Conservation (phyloP, 805 yeast genomes). For the Saccharomycopsis fermentans region DNA sequence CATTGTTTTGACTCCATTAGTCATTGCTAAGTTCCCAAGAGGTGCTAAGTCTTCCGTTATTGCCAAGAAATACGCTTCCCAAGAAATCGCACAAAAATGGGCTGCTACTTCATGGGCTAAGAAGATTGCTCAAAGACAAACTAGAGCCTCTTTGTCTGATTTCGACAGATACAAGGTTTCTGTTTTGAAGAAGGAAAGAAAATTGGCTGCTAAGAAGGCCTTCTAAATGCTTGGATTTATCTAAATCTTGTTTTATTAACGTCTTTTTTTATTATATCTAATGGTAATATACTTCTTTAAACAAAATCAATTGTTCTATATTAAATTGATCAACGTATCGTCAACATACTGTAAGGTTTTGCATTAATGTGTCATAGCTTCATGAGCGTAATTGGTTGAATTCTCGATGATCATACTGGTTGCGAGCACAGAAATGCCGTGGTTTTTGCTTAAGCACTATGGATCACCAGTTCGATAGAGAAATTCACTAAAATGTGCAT, state of each 20-base stretch:
- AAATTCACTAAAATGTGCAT: too few species aligned
- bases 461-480: too few species aligned
- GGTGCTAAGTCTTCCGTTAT: slow-evolving; percentile 84
- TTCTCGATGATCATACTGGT: too few species aligned
- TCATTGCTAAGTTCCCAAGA: slow-evolving; percentile 80
- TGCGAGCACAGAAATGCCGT: too few species aligned
- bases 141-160: slow-evolving; percentile 88
- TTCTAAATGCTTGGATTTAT: slow-evolving; percentile 25
- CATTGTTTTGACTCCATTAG: slow-evolving; percentile 88
- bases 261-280: slow-evolving; percentile 1
- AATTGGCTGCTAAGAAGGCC: slow-evolving; percentile 90
- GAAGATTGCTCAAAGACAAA: slow-evolving; percentile 92
- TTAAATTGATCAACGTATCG: not conserved
- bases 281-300: slow-evolving; percentile 2
- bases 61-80: slow-evolving; percentile 87
- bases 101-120: slow-evolving; percentile 92
- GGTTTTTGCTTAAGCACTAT: too few species aligned
- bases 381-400: too few species aligned
- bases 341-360: not conserved
- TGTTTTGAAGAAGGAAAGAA: slow-evolving; percentile 95
- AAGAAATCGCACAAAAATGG: slow-evolving; percentile 86
- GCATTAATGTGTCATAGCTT: not conserved
- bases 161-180: slow-evolving; percentile 99
- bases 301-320: slow-evolving; percentile 2
- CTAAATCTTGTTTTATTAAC: not conserved